These are phyloP conservation scores for Fagopyrum tataricum DNA, from an alignment of 148 eudicot genomes.

Conservation along the genomic window DNA sequence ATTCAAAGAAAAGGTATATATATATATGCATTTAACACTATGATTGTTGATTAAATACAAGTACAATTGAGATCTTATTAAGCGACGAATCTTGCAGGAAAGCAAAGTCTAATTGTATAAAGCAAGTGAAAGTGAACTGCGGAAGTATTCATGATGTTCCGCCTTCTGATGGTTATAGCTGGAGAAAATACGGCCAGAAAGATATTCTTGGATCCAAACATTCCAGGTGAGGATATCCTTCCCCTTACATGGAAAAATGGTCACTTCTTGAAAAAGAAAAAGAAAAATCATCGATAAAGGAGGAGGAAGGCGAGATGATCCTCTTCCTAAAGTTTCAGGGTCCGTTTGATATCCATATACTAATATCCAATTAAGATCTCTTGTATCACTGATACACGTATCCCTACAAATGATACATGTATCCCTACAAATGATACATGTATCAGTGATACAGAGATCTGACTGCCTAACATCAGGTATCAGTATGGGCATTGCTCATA, in stretches of 20 bases:
- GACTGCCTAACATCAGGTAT: too few species aligned
- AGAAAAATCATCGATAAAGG: too few species aligned
- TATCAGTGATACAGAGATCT: too few species aligned
- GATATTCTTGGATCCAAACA: constrained; percentile 74
- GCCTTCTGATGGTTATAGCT: constrained; percentile 65
- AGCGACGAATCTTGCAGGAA: constrained; percentile 39
- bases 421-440: too few species aligned
- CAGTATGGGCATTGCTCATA: too few species aligned
- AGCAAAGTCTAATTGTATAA: constrained; percentile 53
- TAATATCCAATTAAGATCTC: too few species aligned
- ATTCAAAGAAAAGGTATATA: constrained; percentile 58
- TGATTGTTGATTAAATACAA: neutral
- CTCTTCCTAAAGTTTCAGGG: too few species aligned
- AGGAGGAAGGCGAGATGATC: too few species aligned
- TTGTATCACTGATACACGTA: too few species aligned
- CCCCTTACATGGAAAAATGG: neutral
- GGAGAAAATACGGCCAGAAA: constrained; percentile 99
- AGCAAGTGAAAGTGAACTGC: constrained; percentile 41
- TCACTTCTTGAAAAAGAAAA: too few species aligned
- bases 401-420: too few species aligned
- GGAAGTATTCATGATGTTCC: constrained; percentile 56
- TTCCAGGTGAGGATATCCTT: constrained; percentile 55
- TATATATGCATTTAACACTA: neutral
- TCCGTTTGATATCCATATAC: too few species aligned
- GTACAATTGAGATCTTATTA: neutral